phyloP scores from a whole-genome alignment of 345 rosid species.

The Pistacia atlantica region DNA sequence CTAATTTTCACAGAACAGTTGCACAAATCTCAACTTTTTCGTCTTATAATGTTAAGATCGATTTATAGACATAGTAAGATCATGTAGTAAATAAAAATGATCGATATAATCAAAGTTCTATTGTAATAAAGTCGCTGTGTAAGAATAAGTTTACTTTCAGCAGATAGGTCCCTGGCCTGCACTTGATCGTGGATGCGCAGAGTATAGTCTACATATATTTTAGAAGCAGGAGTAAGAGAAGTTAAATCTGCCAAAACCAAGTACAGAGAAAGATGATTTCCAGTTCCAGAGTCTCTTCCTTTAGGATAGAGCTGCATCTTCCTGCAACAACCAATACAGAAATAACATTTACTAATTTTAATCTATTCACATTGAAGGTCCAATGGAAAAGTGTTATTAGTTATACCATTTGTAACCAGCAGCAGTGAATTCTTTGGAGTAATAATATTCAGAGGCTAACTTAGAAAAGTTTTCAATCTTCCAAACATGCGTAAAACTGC shows the following conservation, averaged over 20 bases:
- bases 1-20: too few species aligned
- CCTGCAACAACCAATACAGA: slow-evolving; percentile 28
- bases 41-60: too few species aligned
- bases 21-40: too few species aligned
- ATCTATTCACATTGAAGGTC: background rate
- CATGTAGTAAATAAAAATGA: too few species aligned
- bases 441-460: slow-evolving; percentile 1
- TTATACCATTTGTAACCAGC: slow-evolving; percentile 45
- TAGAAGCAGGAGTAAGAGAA: slow-evolving; percentile 27
- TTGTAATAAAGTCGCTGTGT: too few species aligned
- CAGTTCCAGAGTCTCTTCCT: slow-evolving; percentile 34
- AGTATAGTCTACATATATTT: slow-evolving; percentile 33
- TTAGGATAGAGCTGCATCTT: slow-evolving; percentile 36
- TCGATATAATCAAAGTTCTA: too few species aligned
- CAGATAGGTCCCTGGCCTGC: slow-evolving; percentile 26
- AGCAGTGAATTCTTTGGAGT: slow-evolving; percentile 26
- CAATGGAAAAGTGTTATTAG: too few species aligned
- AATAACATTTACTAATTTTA: background rate
- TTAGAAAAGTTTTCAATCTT: slow-evolving; percentile 38
- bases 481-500: slow-evolving; percentile 33
- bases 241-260: slow-evolving; percentile 28
- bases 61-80: too few species aligned
- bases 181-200: slow-evolving; percentile 39
- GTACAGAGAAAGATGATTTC: slow-evolving; percentile 31
- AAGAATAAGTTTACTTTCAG: slow-evolving; percentile 26